These are phyloP conservation scores for Oryza glumipatula DNA, from an alignment of 176 grass and related monocot genomes.

Conservation along the genomic window DNA sequence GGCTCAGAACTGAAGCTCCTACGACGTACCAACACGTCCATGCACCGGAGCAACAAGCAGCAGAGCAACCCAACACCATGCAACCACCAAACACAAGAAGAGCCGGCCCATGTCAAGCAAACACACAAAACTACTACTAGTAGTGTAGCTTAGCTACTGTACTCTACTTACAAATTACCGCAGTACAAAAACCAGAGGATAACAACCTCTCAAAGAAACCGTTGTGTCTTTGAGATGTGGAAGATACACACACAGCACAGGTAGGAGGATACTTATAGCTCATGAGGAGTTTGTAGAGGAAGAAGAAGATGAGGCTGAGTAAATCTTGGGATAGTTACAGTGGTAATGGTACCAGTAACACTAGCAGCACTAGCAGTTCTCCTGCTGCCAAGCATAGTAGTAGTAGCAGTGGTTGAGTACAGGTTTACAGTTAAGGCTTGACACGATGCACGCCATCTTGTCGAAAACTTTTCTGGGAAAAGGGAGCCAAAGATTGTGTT, in stretches of 20 bases:
- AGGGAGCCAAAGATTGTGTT: constrained; percentile 6
- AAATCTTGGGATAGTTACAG: not conserved
- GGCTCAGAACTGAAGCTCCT: not conserved
- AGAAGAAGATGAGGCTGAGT: not conserved
- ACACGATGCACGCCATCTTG: constrained; percentile 3
- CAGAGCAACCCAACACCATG: not conserved
- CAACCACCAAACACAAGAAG: not conserved
- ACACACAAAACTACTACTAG: not conserved
- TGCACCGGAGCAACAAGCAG: constrained; percentile 15
- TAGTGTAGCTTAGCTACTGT: too few species aligned
- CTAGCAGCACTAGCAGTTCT: too few species aligned
- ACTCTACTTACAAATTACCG: not conserved
- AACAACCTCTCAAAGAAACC: not conserved
- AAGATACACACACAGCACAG: not conserved
- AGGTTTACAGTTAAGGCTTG: constrained; percentile 1
- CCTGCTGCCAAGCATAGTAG: too few species aligned
- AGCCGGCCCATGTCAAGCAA: not conserved
- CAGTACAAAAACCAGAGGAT: not conserved
- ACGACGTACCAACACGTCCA: not conserved
- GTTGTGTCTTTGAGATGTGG: not conserved
- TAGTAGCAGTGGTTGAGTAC: not conserved
- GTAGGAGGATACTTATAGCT: not conserved
- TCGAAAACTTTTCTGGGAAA: constrained; percentile 11
- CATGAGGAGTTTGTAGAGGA: not conserved
- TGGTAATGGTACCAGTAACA: not conserved